A percentile compares a stretch with the other conserved stretches of the same genome.
Evolutionary conservation across 2,329 filamentous ascomycete species (phyloP).

Genomic region (Penicillium sp.): DNA sequence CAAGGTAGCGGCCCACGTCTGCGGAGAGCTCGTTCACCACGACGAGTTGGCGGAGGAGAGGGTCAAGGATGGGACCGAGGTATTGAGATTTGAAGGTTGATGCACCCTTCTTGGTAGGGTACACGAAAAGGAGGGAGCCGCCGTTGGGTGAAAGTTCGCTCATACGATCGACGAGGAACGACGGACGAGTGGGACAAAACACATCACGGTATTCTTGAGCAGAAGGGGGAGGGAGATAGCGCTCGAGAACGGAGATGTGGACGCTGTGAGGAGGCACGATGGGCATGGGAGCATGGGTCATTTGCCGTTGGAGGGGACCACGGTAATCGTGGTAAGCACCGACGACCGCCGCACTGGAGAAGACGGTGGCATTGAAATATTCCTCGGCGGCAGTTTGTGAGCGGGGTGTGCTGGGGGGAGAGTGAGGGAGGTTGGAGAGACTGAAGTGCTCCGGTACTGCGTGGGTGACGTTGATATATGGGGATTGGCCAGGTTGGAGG

Average conservation of each 20-base stretch:
- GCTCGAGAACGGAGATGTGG: slow-evolving; percentile 63
- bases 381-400: slow-evolving; percentile 54
- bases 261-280: slow-evolving; percentile 63
- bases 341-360: slow-evolving; percentile 63
- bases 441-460: slow-evolving; percentile 65
- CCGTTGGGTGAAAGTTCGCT: slow-evolving; percentile 59
- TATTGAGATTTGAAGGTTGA: slow-evolving; percentile 62
- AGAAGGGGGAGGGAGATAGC: slow-evolving; percentile 66
- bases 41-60: slow-evolving; percentile 59
- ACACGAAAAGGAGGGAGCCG: slow-evolving; percentile 63
- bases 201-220: slow-evolving; percentile 61
- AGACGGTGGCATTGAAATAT: slow-evolving; percentile 64
- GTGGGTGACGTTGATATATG: slow-evolving; percentile 66
- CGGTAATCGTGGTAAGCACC: slow-evolving; percentile 60
- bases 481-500: slow-evolving; percentile 52
- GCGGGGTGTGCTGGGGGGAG: slow-evolving; percentile 62
- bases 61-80: slow-evolving; percentile 63
- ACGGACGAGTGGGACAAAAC: slow-evolving; percentile 57
- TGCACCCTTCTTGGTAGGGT: slow-evolving; percentile 61
- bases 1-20: slow-evolving; percentile 57
- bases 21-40: slow-evolving; percentile 61
- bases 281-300: slow-evolving; percentile 54
- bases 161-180: slow-evolving; percentile 62
- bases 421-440: slow-evolving; percentile 62
- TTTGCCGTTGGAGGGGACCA: slow-evolving; percentile 43